Conservation (phyloP, 768 basidiomycete species). For the Amanita phalloides region DNA sequence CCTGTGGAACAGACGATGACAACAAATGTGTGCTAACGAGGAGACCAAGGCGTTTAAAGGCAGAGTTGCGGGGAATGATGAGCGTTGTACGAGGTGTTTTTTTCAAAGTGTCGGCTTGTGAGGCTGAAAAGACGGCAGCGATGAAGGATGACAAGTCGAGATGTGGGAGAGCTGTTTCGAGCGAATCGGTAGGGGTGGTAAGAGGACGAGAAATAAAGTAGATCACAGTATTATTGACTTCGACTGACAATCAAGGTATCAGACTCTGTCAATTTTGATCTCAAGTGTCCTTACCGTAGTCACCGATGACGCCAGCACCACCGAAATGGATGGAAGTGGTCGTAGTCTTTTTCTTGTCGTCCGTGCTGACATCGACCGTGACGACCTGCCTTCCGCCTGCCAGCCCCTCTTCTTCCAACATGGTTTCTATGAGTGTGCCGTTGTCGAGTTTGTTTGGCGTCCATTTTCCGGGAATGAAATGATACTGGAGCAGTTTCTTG, state of each 20-base stretch:
- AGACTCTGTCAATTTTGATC: background rate
- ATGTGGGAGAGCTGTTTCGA: conserved; percentile 71
- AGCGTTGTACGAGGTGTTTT: conserved; percentile 63
- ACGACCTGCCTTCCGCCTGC: conserved; percentile 63
- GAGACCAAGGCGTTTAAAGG: conserved; percentile 75
- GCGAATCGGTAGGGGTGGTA: conserved; percentile 68
- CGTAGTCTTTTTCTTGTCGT: conserved; percentile 33
- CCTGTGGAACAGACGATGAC: conserved; percentile 62
- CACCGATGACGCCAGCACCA: conserved; percentile 70
- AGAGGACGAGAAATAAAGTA: conserved; percentile 85
- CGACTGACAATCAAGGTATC: conserved; percentile 34
- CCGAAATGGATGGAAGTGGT: conserved; percentile 66
- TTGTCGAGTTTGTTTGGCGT: conserved; percentile 57
- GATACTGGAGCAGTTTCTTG: conserved; percentile 70
- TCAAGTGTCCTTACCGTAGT: conserved; percentile 45
- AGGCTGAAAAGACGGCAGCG: conserved; percentile 81
- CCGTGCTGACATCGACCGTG: conserved; percentile 46
- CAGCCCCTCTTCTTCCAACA: conserved; percentile 61
- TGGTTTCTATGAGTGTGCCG: conserved; percentile 72
- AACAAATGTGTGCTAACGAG: conserved; percentile 85
- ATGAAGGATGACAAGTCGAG: conserved; percentile 89
- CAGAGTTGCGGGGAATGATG: conserved; percentile 83
- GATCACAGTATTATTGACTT: conserved; percentile 68
- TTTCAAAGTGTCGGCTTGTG: conserved; percentile 61
- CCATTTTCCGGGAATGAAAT: conserved; percentile 83